Base-by-base conservation (phyloP, 257 asterid genomes). In the Scutellaria galericulata region DNA sequence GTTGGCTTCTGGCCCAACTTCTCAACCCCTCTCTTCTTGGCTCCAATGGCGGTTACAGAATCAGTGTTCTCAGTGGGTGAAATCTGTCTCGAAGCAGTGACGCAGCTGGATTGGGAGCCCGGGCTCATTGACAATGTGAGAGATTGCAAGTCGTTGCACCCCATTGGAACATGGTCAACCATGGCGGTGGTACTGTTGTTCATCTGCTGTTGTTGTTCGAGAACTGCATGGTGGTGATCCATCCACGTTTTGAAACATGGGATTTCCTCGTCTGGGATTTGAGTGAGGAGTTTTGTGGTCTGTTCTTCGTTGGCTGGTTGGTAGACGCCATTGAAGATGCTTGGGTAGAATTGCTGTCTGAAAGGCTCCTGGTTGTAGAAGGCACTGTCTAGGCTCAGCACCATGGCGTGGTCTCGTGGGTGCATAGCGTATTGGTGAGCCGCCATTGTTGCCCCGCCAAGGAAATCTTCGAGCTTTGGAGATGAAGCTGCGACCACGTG, bases 381-480 rank as follows among this genome's bases (percentile, higher is more conserved):
- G 0, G 81, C 60, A 72, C 81, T 84, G 82, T 85, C 92, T 45
- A 87, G 78, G 72, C 89, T 83, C 0, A 88, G 64, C 47, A 66
- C 82, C 88, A 84, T 83, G n/a, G 85, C 61, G 41, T 31, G 37
- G 5, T 82, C 88, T 45, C 85, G 73, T 3, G 74, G 86, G 52
- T 77, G 80, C 52, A 75, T 69, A 14, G 75, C 76, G 70, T 79
- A 83, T 1, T 82, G 82, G 65, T 81, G 79, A 15, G 50, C 50
- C 12, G 78, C 87, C 86, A 86, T 85, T 71, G 89, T 70, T 80
- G 93, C 79, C 48, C 89, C 88, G 7, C 96, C 95, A 5, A 91
- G 66, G 78, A 91, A 93, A 58, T 93, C 89, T 73, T 93, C 98
- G 35, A 93, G 90, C 50, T 93, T 93, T 9, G 98, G 98, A 0